Base-by-base conservation (phyloP, 805 yeast genomes). In the Citeromyces nyonsensis region DNA sequence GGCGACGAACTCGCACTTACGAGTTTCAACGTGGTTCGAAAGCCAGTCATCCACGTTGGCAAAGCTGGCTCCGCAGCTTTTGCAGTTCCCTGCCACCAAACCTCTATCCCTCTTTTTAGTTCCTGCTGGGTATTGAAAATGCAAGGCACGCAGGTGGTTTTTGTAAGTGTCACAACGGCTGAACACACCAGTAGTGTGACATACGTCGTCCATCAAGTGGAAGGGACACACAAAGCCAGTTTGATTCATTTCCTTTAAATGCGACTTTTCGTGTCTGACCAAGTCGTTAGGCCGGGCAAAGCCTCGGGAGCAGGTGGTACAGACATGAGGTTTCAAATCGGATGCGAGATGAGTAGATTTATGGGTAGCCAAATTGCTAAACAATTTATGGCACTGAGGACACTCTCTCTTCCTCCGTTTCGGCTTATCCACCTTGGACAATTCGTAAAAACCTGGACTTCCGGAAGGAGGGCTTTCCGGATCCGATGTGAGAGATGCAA, bases 151-250 rank as follows among this genome's bases (percentile, higher is more conserved):
- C 38, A 85, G 60, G 54, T 85, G 96, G 54, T 85, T 85, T 48
- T 85, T 85, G 56, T 72, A 85, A 4, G 96, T 85, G 49, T 85
- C 96, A 49, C 95, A 80, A 32, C 96, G 64, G 9, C 85, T 73
- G 45, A 85, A 85, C 22, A 80, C 74, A 4, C 96, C 96, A 6
- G 83, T 71, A 34, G 70, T 69, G 49, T 85, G 96, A 48, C 95
- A 84, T 26, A 27, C 12, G 7, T 36, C 22, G 27, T 18, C 32
- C 10, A 44, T 40, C 25, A 51, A 41, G 44, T 63, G 70, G 51
- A 70, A 81, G 1, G 96, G 96, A 45, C 96, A 85, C 46, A 70
- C 70, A 57, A 73, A 85, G 42, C 72, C 69, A 25, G 25, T 25
- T 18, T 66, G 60, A 3, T 80, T 80, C 4, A 71, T 64, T 42